A percentile compares a stretch with the other conserved stretches of the same genome.
Conservation (phyloP, 2,329 filamentous ascomycete genomes). For the Bipolaris sorokiniana region DNA sequence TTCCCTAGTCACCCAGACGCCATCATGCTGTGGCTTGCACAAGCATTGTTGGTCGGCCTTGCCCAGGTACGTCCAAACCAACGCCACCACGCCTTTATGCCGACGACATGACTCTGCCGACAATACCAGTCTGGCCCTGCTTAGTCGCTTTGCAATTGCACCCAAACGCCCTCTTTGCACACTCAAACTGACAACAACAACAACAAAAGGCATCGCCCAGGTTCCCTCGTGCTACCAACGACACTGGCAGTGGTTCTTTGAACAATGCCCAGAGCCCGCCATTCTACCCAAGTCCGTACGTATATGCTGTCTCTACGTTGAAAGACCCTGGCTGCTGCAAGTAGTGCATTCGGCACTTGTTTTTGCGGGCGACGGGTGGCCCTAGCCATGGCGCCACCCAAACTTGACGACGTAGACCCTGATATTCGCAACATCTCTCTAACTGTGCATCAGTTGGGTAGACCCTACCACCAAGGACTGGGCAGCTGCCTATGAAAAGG, state of each 20-base stretch:
- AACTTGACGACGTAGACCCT: too few species aligned
- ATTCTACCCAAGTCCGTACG: constrained; percentile 76
- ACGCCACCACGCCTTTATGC: constrained; percentile 16
- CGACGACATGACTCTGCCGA: constrained; percentile 20
- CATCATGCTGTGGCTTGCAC: constrained; percentile 47
- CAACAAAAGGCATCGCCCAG: constrained; percentile 39
- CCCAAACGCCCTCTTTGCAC: constrained; percentile 26
- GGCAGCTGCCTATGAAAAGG: constrained; percentile 76
- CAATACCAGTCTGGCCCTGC: constrained; percentile 32
- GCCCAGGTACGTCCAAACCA: constrained; percentile 36
- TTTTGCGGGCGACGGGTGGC: background rate
- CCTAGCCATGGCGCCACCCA: background rate
- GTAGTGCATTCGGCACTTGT: background rate
- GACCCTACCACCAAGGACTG: constrained; percentile 71
- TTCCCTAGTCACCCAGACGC: constrained; percentile 28
- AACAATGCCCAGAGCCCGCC: constrained; percentile 61
- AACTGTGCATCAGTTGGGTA: constrained; percentile 64
- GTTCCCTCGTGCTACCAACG: constrained; percentile 31
- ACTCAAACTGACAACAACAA: constrained; percentile 36
- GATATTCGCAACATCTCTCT: background rate
- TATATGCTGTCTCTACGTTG: constrained; percentile 3
- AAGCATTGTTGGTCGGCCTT: constrained; percentile 42
- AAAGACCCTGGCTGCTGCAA: background rate
- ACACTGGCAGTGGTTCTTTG: constrained; percentile 25
- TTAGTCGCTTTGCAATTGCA: constrained; percentile 37